These are phyloP conservation scores for Phytophthora hybrid DNA, from an alignment of 352 stramenopile species.

Conservation along the genomic window DNA sequence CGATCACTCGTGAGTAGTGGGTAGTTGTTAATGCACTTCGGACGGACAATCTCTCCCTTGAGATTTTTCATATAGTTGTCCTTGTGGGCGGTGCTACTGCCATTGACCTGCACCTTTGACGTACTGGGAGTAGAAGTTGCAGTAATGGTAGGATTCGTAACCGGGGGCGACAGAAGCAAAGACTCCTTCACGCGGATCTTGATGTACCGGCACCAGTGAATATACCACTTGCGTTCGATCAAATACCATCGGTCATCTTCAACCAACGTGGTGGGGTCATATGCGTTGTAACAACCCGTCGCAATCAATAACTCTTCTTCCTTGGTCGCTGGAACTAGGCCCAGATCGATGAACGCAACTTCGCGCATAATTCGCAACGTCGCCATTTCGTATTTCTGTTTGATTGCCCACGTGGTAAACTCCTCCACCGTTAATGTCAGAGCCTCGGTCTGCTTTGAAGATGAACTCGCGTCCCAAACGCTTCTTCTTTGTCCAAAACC, in stretches of 20 bases:
- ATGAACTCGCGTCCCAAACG: slow-evolving; percentile 41
- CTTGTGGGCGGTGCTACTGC: slow-evolving; percentile 42
- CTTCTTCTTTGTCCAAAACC: slow-evolving; percentile 51
- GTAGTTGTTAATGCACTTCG: slow-evolving; percentile 89
- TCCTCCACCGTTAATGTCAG: slow-evolving; percentile 71
- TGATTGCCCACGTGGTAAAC: slow-evolving; percentile 69
- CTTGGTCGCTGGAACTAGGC: slow-evolving; percentile 73
- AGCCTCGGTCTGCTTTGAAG: slow-evolving; percentile 39
- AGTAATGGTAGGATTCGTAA: slow-evolving; percentile 19
- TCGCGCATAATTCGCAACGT: slow-evolving; percentile 86
- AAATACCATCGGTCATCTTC: slow-evolving; percentile 90
- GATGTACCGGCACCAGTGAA: slow-evolving; percentile 89
- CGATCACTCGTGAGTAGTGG: slow-evolving; percentile 74
- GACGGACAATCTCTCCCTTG: slow-evolving; percentile 82
- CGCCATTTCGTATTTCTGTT: slow-evolving; percentile 82
- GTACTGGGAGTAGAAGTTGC: slow-evolving; percentile 43
- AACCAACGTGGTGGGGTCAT: slow-evolving; percentile 68
- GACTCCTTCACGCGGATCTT: slow-evolving; percentile 53
- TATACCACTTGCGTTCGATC: slow-evolving; percentile 86
- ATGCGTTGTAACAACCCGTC: slow-evolving; percentile 80
- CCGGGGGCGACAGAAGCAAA: slow-evolving; percentile 32
- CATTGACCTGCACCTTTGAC: slow-evolving; percentile 46
- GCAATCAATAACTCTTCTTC: slow-evolving; percentile 82
- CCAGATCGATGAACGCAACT: slow-evolving; percentile 86
- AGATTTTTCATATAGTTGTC: slow-evolving; percentile 79